Evolutionary conservation across 148 eudicot genomes (phyloP).

Genomic region (Limonium bicolor): DNA sequence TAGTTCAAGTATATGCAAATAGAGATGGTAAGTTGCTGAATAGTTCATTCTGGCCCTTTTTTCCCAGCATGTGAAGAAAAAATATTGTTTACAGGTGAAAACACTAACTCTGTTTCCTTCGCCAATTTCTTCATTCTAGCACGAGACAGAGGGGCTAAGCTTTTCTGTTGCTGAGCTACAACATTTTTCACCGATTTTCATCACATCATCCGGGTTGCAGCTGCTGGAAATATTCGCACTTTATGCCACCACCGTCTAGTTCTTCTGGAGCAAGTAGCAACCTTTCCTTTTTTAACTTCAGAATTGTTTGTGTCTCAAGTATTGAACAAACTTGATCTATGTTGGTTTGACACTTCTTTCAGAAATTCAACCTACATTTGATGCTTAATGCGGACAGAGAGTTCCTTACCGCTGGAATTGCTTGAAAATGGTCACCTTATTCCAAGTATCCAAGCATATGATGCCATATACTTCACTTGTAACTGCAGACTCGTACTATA

Average conservation of each 20-base stretch:
- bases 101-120: background rate
- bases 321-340: conserved; percentile 17
- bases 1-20: conserved; percentile 81
- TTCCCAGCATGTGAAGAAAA: background rate
- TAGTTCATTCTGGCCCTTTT: too few relatives aligned
- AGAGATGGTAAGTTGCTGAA: conserved; percentile 62
- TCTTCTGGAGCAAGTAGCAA: conserved; percentile 62
- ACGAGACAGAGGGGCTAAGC: conserved; percentile 33
- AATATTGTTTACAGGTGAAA: background rate
- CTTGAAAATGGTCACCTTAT: too few relatives aligned
- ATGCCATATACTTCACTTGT: too few relatives aligned
- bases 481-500: too few relatives aligned
- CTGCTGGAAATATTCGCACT: conserved; percentile 56
- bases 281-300: background rate
- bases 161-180: conserved; percentile 65
- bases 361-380: conserved; percentile 86
- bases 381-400: conserved; percentile 72
- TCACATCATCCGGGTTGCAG: conserved; percentile 38
- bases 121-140: conserved; percentile 16
- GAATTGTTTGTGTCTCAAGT: background rate
- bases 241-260: conserved; percentile 58
- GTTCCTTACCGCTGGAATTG: too few relatives aligned
- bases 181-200: conserved; percentile 67
- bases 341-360: conserved; percentile 22
- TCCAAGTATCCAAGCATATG: too few relatives aligned